A percentile compares a stretch with the other conserved stretches of the same genome.
These are phyloP conservation scores for Saksenaea oblongispora DNA, from an alignment of 371 early-diverging fungal genomes.

Conservation along the genomic window DNA sequence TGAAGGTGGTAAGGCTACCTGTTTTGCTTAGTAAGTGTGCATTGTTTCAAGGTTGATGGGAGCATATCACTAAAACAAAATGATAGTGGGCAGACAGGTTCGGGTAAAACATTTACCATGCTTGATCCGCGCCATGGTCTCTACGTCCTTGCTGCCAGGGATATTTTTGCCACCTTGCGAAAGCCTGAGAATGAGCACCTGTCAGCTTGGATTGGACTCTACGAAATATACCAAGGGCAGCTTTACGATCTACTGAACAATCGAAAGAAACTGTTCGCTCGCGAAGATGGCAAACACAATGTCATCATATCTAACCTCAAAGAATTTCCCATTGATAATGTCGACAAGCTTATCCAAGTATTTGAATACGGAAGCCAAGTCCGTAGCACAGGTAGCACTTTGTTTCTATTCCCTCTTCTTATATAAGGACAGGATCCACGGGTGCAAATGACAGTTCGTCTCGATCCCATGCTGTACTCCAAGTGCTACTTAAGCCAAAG, in stretches of 20 bases:
- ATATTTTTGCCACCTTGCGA: conserved; percentile 79
- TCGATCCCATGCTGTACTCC: conserved; percentile 96
- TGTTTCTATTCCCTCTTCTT: neutral
- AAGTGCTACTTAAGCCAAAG: conserved; percentile 79
- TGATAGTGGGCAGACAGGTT: conserved; percentile 87
- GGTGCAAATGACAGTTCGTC: conserved; percentile 97
- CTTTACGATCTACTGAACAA: conserved; percentile 90
- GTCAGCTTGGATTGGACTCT: conserved; percentile 83
- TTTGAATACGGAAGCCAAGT: conserved; percentile 89
- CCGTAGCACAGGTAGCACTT: conserved; percentile 79
- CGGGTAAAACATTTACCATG: conserved; percentile 98
- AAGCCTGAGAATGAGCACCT: conserved; percentile 74
- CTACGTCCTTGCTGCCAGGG: conserved; percentile 87
- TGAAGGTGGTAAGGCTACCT: conserved; percentile 93
- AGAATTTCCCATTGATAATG: conserved; percentile 79
- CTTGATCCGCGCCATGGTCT: conserved; percentile 80
- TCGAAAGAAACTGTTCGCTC: conserved; percentile 86
- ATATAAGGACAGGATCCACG: conserved; percentile 66
- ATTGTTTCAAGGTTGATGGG: neutral
- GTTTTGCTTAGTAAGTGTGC: conserved; percentile 90
- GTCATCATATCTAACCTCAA: conserved; percentile 86
- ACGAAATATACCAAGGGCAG: conserved; percentile 95
- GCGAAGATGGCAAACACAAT: conserved; percentile 92
- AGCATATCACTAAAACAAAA: neutral
- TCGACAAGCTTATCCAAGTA: conserved; percentile 83